Evolutionary conservation across 2,329 filamentous ascomycete species (phyloP), one percentile per base, ranked within the genome.

Genomic region (Botryotinia convoluta): DNA sequence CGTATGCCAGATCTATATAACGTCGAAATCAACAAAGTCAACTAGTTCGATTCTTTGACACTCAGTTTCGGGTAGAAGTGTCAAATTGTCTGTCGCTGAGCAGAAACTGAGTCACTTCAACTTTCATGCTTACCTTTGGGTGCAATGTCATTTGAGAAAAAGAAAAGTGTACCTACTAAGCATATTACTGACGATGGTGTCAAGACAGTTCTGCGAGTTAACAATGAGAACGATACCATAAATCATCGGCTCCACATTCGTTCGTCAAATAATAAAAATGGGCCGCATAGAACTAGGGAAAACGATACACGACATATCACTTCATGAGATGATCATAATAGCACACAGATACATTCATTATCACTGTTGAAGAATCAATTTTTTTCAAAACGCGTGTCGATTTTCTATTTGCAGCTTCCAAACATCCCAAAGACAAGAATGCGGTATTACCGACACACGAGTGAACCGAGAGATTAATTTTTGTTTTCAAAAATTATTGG

Each of bases 1-100:
- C 2, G 1, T n/a, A 12, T n/a, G 12, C 48, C 26, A 16, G 12
- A 3, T 16, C 5, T 16, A 16, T 0, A 16, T 3, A n/a, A 14
- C 2, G 1, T n/a, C 26, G 26, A 12, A 12, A n/a, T 54, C 12
- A n/a, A n/a, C 1, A n/a, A 54, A 16, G 48, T 26, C 48, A 54
- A 1, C 48, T n/a, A 3, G 48, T 54, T n/a, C 5, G 4, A 54
- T 7, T n/a, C 3, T n/a, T 16, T 6, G 12, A n/a, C 26, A 3
- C 12, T 54, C 0, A 16, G 48, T 7, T n/a, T 54, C 26, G 26
- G 26, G 48, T 14, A n/a, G 48, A n/a, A n/a, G 5, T 54, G 12
- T 54, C 26, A 5, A 16, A n/a, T 54, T 54, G 12, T 54, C 48
- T 54, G 12, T 16, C 48, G 26, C 48, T n/a, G 12, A 16, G 0